Percentiles rank a stretch among this genome's conserved stretches.
These are phyloP conservation scores for Simplicillium sp. DNA, from an alignment of 2,329 filamentous ascomycete species.

Conservation along the genomic window DNA sequence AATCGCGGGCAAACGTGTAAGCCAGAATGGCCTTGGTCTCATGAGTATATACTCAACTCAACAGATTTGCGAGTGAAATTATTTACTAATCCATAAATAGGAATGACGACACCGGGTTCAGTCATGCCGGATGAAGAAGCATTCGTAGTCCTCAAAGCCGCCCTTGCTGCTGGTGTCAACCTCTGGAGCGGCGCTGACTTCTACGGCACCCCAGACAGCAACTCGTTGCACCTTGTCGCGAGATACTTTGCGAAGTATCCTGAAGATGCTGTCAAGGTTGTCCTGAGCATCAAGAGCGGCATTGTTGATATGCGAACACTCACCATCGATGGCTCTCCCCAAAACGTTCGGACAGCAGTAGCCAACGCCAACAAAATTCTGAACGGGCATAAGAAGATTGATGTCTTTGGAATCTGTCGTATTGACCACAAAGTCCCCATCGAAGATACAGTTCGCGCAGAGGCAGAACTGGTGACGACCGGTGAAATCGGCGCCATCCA, in stretches of 20 bases:
- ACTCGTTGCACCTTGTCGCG: constrained; percentile 41
- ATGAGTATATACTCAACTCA: too few species aligned
- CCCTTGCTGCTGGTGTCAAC: constrained; percentile 8
- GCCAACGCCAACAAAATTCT: constrained; percentile 32
- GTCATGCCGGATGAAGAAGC: constrained; percentile 1
- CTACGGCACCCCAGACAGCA: constrained; percentile 38
- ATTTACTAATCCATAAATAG: too few species aligned
- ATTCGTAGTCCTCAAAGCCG: constrained; percentile 8
- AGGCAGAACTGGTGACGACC: too few species aligned
- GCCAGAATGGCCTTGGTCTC: too few species aligned
- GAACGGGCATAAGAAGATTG: constrained; percentile 37
- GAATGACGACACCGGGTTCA: neutral
- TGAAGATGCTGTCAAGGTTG: constrained; percentile 43
- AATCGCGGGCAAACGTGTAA: too few species aligned
- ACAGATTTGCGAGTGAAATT: too few species aligned
- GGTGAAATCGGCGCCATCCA: too few species aligned
- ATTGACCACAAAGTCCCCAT: too few species aligned
- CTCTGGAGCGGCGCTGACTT: constrained; percentile 9
- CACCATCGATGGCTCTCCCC: constrained; percentile 33
- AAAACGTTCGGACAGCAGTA: constrained; percentile 38
- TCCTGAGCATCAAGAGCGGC: constrained; percentile 46
- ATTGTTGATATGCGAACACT: constrained; percentile 8
- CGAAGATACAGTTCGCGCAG: too few species aligned
- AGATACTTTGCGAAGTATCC: constrained; percentile 46
- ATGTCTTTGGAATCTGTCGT: constrained; percentile 31